Percentiles rank a stretch among this genome's conserved stretches.
Conservation (phyloP, 257 asterid species). For the Scutellaria baicalensis region DNA sequence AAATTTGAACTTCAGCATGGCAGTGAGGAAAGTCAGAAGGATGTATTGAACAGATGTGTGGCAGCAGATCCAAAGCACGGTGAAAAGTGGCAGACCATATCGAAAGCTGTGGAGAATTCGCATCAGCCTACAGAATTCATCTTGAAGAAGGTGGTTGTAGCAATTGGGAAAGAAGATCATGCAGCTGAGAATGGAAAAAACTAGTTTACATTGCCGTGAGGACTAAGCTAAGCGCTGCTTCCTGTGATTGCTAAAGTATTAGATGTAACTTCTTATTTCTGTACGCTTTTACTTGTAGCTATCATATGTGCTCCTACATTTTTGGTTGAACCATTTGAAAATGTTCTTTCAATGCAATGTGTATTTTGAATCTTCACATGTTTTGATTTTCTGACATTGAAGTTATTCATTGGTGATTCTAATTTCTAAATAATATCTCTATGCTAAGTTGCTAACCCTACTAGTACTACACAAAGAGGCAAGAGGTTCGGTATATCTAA, state of each 20-base stretch:
- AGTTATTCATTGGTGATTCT: neutral
- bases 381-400: neutral
- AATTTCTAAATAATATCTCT: too few relatives aligned
- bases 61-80: constrained; percentile 95
- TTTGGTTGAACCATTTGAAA: neutral
- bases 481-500: too few relatives aligned
- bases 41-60: constrained; percentile 62
- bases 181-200: constrained; percentile 44
- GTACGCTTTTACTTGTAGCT: neutral
- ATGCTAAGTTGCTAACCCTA: too few relatives aligned
- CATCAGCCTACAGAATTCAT: constrained; percentile 77
- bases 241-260: neutral
- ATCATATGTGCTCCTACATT: neutral
- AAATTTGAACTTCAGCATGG: constrained; percentile 82
- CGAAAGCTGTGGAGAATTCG: constrained; percentile 90
- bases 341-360: neutral
- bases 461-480: too few relatives aligned
- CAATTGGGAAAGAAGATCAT: constrained; percentile 66
- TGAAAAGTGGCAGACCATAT: constrained; percentile 73
- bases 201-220: constrained; percentile 17
- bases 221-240: neutral
- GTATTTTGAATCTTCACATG: neutral
- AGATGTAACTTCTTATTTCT: neutral
- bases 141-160: constrained; percentile 78
- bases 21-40: constrained; percentile 57